Evolutionary conservation across 2,329 filamentous ascomycete genomes (phyloP), one percentile per base, ranked within the genome.

Genomic region (Trichoderma sp.): DNA sequence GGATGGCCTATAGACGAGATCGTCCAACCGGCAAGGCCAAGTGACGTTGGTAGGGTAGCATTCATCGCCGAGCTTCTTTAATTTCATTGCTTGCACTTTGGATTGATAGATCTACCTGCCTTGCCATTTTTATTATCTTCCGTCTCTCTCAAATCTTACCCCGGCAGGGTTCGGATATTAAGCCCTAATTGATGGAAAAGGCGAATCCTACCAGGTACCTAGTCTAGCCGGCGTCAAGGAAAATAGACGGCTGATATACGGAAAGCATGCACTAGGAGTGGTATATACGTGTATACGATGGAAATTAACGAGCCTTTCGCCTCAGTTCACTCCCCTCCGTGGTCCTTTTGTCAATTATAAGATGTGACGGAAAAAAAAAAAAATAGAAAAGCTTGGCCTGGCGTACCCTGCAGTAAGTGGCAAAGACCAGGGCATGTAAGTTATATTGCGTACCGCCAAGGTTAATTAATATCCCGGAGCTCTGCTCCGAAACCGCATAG

Each of bases 11-110:
- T 29, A 27, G 27, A 27, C 27, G 53, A 56, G 53, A 56, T 56
- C 53, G 53, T n/a, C 29, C 53, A 56, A 56, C 53, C 53, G 29
- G 29, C 29, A 29, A 56, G 29, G 53, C 53, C 29, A 31, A 21
- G 53, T 56, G 53, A 56, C 53, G 53, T 56, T 56, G 53, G 53
- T 56, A 56, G 53, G 53, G 53, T 56, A 31, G 53, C 29, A 31
- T 56, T 33, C 29, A 56, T 56, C 29, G 7, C 19, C 21, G 53
- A 16, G 53, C 14, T 19, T 56, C 4, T 56, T 56, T 55, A 4
- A 6, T 47, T 13, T 11, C 14, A 11, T 24, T 13, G 19, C 47
- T 49, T n/a, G 0, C 40, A n/a, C 29, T n/a, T 33, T 56, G n/a
- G 8, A n/a, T 33, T 29, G 8, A 33, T 33, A 33, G 53, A 31